Conservation (phyloP, 2,329 filamentous ascomycete genomes). For the Colletotrichum noveboracense region DNA sequence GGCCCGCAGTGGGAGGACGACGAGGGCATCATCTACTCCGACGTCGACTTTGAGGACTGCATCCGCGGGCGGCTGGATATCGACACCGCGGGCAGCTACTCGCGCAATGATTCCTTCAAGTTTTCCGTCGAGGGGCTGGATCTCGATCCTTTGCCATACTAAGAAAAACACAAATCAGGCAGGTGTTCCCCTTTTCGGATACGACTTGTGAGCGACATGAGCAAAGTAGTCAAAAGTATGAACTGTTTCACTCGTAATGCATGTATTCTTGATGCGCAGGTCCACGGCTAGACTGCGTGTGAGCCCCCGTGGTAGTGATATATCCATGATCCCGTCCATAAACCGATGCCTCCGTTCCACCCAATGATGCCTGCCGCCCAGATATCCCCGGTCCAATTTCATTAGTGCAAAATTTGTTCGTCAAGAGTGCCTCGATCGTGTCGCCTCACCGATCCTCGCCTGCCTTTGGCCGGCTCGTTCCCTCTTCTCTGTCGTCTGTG, state of each 20-base stretch:
- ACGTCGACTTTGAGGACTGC: conserved; percentile 89
- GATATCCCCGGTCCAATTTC: background rate
- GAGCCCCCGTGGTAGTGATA: conserved; percentile 1
- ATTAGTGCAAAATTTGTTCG: conserved; percentile 8
- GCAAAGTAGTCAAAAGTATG: background rate
- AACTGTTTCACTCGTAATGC: conserved; percentile 2
- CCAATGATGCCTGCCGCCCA: conserved; percentile 1
- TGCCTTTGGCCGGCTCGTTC: conserved; percentile 33
- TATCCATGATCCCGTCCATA: conserved; percentile 4
- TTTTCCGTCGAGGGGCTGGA: conserved; percentile 64
- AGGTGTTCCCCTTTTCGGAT: too few species aligned
- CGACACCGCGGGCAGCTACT: conserved; percentile 86
- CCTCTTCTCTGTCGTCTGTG: conserved; percentile 36
- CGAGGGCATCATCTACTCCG: conserved; percentile 68
- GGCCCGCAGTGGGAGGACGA: conserved; percentile 86
- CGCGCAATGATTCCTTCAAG: conserved; percentile 68
- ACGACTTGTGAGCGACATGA: background rate
- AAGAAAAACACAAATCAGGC: background rate
- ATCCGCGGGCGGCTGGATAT: conserved; percentile 81
- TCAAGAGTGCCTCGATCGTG: background rate
- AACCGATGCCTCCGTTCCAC: background rate
- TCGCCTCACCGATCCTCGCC: conserved; percentile 23
- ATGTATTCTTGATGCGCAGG: conserved; percentile 7
- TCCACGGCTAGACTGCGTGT: background rate
- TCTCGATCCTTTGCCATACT: conserved; percentile 62